Percentiles rank a stretch among this genome's conserved stretches.
Evolutionary conservation across 2,329 filamentous ascomycete species (phyloP).

Genomic region (Aspergillus sojae): DNA sequence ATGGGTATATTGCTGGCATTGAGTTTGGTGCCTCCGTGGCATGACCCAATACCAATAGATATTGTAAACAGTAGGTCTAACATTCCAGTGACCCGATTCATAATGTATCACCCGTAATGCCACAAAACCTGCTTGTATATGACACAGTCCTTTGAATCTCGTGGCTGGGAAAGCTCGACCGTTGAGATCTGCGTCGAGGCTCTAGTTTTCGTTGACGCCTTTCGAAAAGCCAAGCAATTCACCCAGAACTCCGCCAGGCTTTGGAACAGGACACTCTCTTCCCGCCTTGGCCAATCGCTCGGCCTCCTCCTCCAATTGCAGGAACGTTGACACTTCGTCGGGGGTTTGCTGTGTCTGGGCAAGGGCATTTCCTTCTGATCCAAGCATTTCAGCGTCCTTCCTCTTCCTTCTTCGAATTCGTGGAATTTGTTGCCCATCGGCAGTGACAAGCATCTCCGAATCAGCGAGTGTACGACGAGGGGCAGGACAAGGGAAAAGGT

Average conservation of each 20-base stretch:
- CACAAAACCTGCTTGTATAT: not conserved
- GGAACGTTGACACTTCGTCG: constrained; percentile 48
- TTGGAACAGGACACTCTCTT: constrained; percentile 89
- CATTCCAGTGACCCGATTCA: not conserved
- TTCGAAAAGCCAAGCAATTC: constrained; percentile 71
- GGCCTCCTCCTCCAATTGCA: constrained; percentile 46
- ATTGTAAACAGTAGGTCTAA: constrained; percentile 5
- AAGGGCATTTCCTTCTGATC: constrained; percentile 18
- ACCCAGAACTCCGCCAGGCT: constrained; percentile 77
- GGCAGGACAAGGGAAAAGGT: constrained; percentile 87
- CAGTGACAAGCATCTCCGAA: constrained; percentile 50
- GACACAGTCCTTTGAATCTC: not conserved
- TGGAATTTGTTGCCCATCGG: constrained; percentile 47
- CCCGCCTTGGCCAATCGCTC: constrained; percentile 47
- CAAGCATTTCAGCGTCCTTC: constrained; percentile 30
- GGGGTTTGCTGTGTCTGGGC: constrained; percentile 21
- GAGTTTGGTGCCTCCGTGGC: not conserved
- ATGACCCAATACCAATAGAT: constrained; percentile 2
- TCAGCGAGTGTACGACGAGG: constrained; percentile 76
- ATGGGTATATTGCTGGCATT: constrained; percentile 26
- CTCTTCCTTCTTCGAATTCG: constrained; percentile 40
- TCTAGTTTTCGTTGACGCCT: constrained; percentile 18
- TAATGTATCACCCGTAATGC: not conserved
- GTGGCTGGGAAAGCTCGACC: not conserved
- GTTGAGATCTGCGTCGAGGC: not conserved